A percentile compares a stretch with the other conserved stretches of the same genome.
These are phyloP conservation scores for Ophiorrhiza pumila DNA, from an alignment of 257 asterid genomes.

Conservation along the genomic window DNA sequence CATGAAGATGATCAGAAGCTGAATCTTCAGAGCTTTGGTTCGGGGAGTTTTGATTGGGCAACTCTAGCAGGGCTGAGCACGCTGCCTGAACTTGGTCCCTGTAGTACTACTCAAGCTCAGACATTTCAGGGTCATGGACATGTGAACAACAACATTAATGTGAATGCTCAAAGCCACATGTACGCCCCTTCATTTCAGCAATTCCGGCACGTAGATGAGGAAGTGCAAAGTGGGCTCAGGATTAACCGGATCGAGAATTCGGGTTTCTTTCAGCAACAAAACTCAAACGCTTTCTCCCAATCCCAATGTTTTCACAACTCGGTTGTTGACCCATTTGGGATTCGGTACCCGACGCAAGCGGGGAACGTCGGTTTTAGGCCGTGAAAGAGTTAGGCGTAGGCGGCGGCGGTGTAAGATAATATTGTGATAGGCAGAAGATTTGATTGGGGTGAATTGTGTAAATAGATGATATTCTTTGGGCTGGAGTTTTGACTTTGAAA, in stretches of 20 bases:
- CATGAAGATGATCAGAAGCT: slow-evolving; percentile 39
- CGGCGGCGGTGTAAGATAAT: neutral
- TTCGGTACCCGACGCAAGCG: slow-evolving; percentile 45
- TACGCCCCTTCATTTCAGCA: slow-evolving; percentile 30
- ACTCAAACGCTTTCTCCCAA: slow-evolving; percentile 20
- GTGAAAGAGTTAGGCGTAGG: slow-evolving; percentile 32
- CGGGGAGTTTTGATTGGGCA: slow-evolving; percentile 80
- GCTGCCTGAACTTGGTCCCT: slow-evolving; percentile 30
- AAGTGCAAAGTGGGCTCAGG: slow-evolving; percentile 44
- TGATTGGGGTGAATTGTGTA: slow-evolving; percentile 24
- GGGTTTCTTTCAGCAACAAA: slow-evolving; percentile 21
- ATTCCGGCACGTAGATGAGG: slow-evolving; percentile 32
- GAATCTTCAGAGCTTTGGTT: slow-evolving; percentile 48
- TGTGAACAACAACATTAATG: slow-evolving; percentile 14
- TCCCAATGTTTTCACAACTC: slow-evolving; percentile 21
- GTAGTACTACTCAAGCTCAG: slow-evolving; percentile 11
- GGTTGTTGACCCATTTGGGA: slow-evolving; percentile 43
- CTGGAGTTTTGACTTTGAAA: slow-evolving; percentile 13
- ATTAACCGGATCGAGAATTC: slow-evolving; percentile 35
- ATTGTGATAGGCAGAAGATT: slow-evolving; percentile 1
- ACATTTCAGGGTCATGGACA: slow-evolving; percentile 9
- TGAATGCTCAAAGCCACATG: slow-evolving; percentile 23
- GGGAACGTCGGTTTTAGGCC: slow-evolving; percentile 42
- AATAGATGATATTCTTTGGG: slow-evolving; percentile 41
- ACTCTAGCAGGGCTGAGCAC: slow-evolving; percentile 46